These are phyloP conservation scores for Houttuynia cordata DNA, from an alignment of 164 flowering plant species.

Conservation along the genomic window DNA sequence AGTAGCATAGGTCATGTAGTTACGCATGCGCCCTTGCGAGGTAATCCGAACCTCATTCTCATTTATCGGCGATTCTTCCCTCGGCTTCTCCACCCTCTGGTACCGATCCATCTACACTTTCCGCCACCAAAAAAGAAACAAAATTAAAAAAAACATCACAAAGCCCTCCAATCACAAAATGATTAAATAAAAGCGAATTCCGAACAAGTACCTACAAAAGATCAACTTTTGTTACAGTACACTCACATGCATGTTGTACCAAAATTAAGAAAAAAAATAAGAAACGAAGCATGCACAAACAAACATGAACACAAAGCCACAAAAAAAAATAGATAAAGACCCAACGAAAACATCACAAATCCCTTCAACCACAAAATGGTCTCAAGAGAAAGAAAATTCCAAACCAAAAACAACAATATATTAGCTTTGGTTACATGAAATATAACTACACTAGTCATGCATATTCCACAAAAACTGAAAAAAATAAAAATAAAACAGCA, in stretches of 20 bases:
- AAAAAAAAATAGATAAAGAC: no score
- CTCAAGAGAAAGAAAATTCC: no score
- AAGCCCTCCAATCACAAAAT: neutral
- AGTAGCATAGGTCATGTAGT: slow-evolving; percentile 33
- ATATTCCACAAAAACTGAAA: no score
- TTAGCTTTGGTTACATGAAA: no score
- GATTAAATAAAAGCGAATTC: neutral
- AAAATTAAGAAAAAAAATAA: neutral
- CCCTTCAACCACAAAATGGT: no score
- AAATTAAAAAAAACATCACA: neutral
- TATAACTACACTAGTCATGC: no score
- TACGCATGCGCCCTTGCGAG: slow-evolving; percentile 32
- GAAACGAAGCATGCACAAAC: neutral
- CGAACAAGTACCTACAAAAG: neutral
- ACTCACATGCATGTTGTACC: neutral
- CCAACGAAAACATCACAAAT: no score
- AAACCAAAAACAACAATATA: no score
- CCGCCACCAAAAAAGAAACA: neutral
- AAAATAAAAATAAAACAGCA: no score
- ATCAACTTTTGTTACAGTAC: neutral
- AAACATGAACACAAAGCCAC: neutral
- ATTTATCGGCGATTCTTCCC: slow-evolving; percentile 24
- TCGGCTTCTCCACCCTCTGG: slow-evolving; percentile 43
- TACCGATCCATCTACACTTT: slow-evolving; percentile 29
- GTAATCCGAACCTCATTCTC: slow-evolving; percentile 43